These are phyloP conservation scores for Dioscorea cayenensis DNA, from an alignment of 116 monocot genomes.

Conservation along the genomic window DNA sequence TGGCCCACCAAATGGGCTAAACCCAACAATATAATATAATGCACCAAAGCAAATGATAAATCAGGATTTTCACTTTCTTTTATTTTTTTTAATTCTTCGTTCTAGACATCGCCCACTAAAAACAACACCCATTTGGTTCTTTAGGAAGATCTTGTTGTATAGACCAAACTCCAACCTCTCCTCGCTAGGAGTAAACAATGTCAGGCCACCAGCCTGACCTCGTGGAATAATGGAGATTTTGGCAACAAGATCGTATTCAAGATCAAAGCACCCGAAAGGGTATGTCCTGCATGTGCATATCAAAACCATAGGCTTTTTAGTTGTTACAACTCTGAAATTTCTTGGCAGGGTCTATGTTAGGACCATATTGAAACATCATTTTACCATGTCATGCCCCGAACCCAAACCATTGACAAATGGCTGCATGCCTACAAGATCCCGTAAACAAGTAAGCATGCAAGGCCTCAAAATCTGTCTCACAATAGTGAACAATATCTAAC, in stretches of 20 bases:
- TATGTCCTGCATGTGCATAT: conserved; percentile 89
- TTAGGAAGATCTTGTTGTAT: conserved; percentile 91
- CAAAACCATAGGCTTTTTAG: background rate
- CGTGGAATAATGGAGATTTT: conserved; percentile 98
- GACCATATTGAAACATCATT: background rate
- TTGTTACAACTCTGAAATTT: background rate
- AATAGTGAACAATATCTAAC: too few species aligned
- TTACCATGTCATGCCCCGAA: conserved; percentile 99
- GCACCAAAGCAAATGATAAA: background rate
- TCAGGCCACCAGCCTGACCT: conserved; percentile 95
- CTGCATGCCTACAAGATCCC: too few species aligned
- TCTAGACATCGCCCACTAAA: conserved; percentile 83
- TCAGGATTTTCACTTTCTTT: background rate
- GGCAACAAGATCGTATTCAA: conserved; percentile 99
- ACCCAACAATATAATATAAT: background rate
- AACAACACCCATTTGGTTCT: conserved; percentile 99
- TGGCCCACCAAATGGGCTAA: conserved; percentile 44
- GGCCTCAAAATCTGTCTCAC: too few species aligned
- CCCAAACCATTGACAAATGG: too few species aligned
- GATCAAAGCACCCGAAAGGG: conserved; percentile 96
- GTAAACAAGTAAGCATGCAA: too few species aligned
- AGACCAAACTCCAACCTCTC: conserved; percentile 96
- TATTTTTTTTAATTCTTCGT: too few species aligned
- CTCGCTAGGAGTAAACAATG: conserved; percentile 98
- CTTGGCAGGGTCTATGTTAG: background rate